Conservation (phyloP, 345 rosid genomes). For the Eucalyptus leucophloia region DNA sequence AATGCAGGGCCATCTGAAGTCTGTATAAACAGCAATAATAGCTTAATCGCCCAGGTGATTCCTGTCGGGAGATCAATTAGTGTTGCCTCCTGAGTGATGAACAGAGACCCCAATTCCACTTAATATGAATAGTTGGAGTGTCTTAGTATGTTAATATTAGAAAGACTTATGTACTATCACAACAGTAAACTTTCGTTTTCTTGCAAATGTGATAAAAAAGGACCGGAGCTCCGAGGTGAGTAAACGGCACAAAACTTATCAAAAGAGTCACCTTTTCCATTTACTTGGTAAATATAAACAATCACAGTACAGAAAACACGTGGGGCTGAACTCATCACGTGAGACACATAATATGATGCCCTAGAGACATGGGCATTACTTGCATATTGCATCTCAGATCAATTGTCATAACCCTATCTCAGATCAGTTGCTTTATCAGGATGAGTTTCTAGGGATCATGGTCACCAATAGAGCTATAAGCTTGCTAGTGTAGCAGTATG, state of each 20-base stretch:
- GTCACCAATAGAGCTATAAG: neutral
- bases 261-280: neutral
- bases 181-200: neutral
- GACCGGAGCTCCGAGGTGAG: neutral
- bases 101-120: neutral
- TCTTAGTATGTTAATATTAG: neutral
- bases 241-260: neutral
- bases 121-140: neutral
- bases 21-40: neutral
- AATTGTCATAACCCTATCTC: neutral
- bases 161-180: neutral
- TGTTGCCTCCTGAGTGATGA: neutral
- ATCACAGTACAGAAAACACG: neutral
- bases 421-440: neutral
- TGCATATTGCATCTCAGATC: neutral
- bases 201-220: neutral
- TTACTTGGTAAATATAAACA: neutral
- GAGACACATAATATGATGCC: neutral
- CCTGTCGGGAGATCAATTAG: neutral
- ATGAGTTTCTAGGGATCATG: neutral
- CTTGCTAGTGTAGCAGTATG: neutral
- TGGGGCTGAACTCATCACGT: neutral
- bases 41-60: neutral
- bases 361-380: neutral
- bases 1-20: neutral